Evolutionary conservation across 495 filamentous ascomycete species (phyloP), one percentile per base, ranked within the genome.

Genomic region (Recurvomyces mirabilis): DNA sequence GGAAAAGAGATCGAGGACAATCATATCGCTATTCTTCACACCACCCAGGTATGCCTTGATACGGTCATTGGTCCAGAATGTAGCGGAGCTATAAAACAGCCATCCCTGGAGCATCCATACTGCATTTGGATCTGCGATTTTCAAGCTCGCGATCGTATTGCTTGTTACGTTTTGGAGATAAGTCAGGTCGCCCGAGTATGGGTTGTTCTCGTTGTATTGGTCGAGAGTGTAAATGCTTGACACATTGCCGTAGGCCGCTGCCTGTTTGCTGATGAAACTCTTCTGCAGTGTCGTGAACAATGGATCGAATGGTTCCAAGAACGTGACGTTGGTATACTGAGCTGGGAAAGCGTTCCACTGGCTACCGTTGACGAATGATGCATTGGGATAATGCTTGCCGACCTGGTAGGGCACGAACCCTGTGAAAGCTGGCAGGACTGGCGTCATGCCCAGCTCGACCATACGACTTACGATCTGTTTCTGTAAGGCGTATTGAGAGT

Each of bases 21-120:
- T 45, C 69, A 74, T 70, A 43, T 73, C 69, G 6, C 68, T 46
- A 15, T 63, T 51, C 13, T 61, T 54, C 1, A 75, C 66, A 13
- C 71, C 71, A 5, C 61, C 65, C 5, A 75, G 57, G 45, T 69
- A 74, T 10, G 71, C 68, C 38, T 70, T 56, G 12, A 73, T 57
- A 7, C 67, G 57, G 5, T 67, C 64, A 22, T 64, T 60, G 11
- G 67, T 73, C 71, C 71, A 75, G 52, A 73, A 75, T 1, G 51
- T 55, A 0, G 54, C 46, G 23, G 64, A 62, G 10, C 58, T 56
- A 35, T 59, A 68, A 59, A 75, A 75, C 1, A 71, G 56, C 71
- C 71, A 75, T 20, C 69, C 71, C 48, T 75, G 71, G 68, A 75
- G 71, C 36, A 73, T 49, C 71, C 71, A 75, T 5, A 71, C 58